These are phyloP conservation scores for Diversispora eburnea DNA, from an alignment of 192 early-diverging fungal genomes.

Conservation along the genomic window DNA sequence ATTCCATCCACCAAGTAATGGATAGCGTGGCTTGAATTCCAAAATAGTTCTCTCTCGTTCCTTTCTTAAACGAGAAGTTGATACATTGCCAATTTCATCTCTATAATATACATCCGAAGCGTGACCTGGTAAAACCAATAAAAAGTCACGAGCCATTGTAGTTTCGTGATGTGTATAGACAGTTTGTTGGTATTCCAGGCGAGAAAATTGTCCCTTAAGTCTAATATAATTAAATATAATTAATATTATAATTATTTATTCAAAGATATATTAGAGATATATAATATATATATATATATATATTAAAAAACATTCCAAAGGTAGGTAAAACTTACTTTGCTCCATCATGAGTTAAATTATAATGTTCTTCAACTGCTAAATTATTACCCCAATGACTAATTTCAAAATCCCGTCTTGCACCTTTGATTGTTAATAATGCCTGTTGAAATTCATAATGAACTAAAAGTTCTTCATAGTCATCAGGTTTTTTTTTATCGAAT, in stretches of 20 bases:
- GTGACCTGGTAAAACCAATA: conserved; percentile 49
- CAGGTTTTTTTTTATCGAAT: conserved; percentile 44
- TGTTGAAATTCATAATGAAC: conserved; percentile 68
- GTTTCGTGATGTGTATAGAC: conserved; percentile 46
- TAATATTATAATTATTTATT: neutral
- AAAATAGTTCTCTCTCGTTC: conserved; percentile 54
- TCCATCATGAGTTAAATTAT: conserved; percentile 68
- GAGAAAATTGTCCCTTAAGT: conserved; percentile 64
- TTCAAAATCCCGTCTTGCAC: conserved; percentile 66
- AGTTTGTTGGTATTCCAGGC: conserved; percentile 60
- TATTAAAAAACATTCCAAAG: conserved; percentile 16
- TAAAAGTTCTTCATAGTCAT: conserved; percentile 39
- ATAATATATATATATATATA: neutral
- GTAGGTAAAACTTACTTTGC: conserved; percentile 57
- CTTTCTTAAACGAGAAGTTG: conserved; percentile 70
- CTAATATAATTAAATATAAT: conserved; percentile 30
- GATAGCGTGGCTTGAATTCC: conserved; percentile 86
- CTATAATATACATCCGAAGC: conserved; percentile 78
- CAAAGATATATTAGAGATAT: no score
- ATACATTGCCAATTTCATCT: conserved; percentile 96
- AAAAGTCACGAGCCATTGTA: conserved; percentile 49
- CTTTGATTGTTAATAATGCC: conserved; percentile 55
- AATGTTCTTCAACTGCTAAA: conserved; percentile 81
- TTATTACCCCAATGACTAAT: conserved; percentile 84
- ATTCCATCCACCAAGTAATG: conserved; percentile 94